Evolutionary conservation across 2,329 filamentous ascomycete genomes (phyloP).

Genomic region (Microdochium nivale): DNA sequence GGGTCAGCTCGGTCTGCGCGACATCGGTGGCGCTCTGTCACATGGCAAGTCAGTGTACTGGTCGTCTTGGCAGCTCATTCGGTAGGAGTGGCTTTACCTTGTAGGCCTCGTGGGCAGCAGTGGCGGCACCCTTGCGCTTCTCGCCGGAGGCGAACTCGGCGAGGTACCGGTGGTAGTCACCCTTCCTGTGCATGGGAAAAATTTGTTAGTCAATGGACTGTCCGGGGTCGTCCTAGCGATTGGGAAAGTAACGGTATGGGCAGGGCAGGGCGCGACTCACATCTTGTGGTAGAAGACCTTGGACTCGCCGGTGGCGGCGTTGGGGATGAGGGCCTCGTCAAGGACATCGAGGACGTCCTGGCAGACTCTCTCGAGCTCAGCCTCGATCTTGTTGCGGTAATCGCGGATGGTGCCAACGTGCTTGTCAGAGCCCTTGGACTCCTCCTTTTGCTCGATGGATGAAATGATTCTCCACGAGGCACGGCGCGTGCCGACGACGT

Average conservation of each 20-base stretch:
- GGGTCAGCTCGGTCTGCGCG: slow-evolving; percentile 78
- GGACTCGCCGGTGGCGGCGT: slow-evolving; percentile 89
- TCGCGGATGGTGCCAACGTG: slow-evolving; percentile 92
- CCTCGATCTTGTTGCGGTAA: slow-evolving; percentile 98
- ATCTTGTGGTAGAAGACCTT: slow-evolving; percentile 99
- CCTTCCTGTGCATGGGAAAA: slow-evolving; percentile 79
- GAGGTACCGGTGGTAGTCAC: slow-evolving; percentile 92
- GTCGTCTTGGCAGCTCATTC: neutral
- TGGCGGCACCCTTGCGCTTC: slow-evolving; percentile 89
- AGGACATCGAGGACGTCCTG: slow-evolving; percentile 94
- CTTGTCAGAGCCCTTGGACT: slow-evolving; percentile 92
- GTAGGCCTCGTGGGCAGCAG: slow-evolving; percentile 94
- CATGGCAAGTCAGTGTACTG: slow-evolving; percentile 1
- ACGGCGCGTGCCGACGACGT: slow-evolving; percentile 93
- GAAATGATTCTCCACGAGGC: slow-evolving; percentile 98
- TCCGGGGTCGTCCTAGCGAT: slow-evolving; percentile 1
- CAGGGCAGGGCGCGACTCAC: slow-evolving; percentile 43
- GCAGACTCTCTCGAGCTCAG: slow-evolving; percentile 94
- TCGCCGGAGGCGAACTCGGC: slow-evolving; percentile 89
- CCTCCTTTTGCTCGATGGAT: slow-evolving; percentile 99
- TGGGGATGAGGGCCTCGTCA: slow-evolving; percentile 88
- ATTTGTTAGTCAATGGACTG: slow-evolving; percentile 92
- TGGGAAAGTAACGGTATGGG: slow-evolving; percentile 18
- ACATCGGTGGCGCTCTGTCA: slow-evolving; percentile 69
- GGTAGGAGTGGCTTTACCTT: slow-evolving; percentile 43